A percentile compares a stretch with the other conserved stretches of the same genome.
Evolutionary conservation across 2,329 filamentous ascomycete genomes (phyloP).

Genomic region (Thermochaetoides dissita): DNA sequence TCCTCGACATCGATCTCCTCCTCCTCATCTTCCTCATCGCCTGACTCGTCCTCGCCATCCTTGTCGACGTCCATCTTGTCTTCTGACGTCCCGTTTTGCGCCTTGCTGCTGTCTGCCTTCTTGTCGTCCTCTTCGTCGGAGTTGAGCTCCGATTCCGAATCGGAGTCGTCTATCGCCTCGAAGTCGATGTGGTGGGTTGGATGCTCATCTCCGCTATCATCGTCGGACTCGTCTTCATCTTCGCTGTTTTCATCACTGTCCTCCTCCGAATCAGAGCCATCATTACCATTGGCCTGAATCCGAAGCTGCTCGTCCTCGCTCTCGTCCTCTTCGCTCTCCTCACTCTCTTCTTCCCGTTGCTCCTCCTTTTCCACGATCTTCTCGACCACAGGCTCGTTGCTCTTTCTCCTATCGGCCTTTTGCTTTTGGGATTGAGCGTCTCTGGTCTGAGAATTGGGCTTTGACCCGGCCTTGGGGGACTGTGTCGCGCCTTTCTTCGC

Average conservation of each 20-base stretch:
- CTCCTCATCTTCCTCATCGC: slow-evolving; percentile 64
- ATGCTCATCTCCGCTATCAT: slow-evolving; percentile 21
- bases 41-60: slow-evolving; percentile 33
- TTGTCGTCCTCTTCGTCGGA: slow-evolving; percentile 39
- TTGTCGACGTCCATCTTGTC: slow-evolving; percentile 13
- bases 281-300: slow-evolving; percentile 13
- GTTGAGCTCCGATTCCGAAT: slow-evolving; percentile 60
- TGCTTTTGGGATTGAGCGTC: slow-evolving; percentile 6
- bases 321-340: slow-evolving; percentile 20
- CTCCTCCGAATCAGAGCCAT: slow-evolving; percentile 19
- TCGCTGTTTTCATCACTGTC: slow-evolving; percentile 23
- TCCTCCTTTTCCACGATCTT: slow-evolving; percentile 20
- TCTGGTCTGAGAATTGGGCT: slow-evolving; percentile 6
- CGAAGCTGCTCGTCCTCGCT: slow-evolving; percentile 14
- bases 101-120: slow-evolving; percentile 48
- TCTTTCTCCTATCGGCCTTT: slow-evolving; percentile 9
- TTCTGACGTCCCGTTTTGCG: slow-evolving; percentile 62
- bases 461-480: slow-evolving; percentile 7
- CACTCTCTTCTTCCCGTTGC: slow-evolving; percentile 28
- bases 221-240: slow-evolving; percentile 15
- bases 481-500: slow-evolving; percentile 14
- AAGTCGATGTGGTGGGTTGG: slow-evolving; percentile 32
- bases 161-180: slow-evolving; percentile 41
- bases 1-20: slow-evolving; percentile 67
- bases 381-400: slow-evolving; percentile 14